Conservation (phyloP, 75 land plant species). For the Larix kaempferi region DNA sequence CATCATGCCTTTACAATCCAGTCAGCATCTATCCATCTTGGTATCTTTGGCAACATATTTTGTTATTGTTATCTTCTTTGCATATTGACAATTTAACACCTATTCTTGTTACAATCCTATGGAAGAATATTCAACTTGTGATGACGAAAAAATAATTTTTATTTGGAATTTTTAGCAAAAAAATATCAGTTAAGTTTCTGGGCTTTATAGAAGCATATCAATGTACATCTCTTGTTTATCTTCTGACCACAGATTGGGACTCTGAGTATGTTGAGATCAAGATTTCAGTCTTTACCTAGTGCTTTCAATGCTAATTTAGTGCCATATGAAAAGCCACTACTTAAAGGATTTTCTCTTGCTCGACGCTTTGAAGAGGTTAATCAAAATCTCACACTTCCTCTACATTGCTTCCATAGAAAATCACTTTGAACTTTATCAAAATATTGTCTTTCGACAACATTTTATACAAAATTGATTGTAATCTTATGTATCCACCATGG, state of each 20-base stretch:
- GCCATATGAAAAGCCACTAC: slow-evolving; percentile 61
- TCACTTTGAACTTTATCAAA: too few relatives aligned
- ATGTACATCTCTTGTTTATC: background rate
- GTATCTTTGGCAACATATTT: too few relatives aligned
- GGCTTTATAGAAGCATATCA: background rate
- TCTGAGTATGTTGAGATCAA: slow-evolving; percentile 91
- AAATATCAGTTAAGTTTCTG: background rate
- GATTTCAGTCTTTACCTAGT: slow-evolving; percentile 91
- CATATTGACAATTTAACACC: background rate
- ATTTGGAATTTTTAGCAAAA: too few relatives aligned
- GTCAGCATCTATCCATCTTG: too few relatives aligned
- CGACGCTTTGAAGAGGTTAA: slow-evolving; percentile 71
- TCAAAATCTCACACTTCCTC: background rate
- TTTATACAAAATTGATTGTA: background rate
- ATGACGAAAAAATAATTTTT: too few relatives aligned
- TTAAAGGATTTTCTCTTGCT: slow-evolving; percentile 65
- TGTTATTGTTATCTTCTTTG: background rate
- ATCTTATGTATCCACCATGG: background rate
- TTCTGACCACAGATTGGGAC: slow-evolving; percentile 73
- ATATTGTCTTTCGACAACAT: too few relatives aligned
- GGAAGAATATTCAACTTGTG: background rate
- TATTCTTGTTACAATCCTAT: background rate
- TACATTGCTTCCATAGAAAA: too few relatives aligned
- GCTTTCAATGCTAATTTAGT: slow-evolving; percentile 86
- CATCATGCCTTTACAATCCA: too few relatives aligned